These are phyloP conservation scores for Coleophoma eucalyptorum DNA, from an alignment of 2,329 filamentous ascomycete species.

Conservation along the genomic window DNA sequence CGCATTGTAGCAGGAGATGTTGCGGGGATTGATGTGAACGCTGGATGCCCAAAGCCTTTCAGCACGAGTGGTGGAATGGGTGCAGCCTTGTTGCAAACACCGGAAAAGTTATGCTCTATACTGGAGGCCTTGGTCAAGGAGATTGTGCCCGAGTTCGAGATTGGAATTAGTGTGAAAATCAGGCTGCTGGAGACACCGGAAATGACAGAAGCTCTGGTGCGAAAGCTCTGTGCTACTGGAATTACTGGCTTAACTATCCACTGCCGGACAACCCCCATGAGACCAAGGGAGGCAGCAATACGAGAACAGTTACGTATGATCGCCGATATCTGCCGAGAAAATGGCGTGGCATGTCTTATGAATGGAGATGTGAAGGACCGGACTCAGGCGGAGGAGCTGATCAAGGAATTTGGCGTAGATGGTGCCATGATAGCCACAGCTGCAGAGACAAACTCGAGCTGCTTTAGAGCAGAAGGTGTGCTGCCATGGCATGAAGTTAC, in stretches of 20 bases:
- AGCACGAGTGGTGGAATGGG: conserved; percentile 94
- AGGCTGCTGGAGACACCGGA: conserved; percentile 75
- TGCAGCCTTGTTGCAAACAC: conserved; percentile 80
- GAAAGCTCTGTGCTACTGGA: conserved; percentile 75
- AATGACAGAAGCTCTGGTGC: conserved; percentile 73
- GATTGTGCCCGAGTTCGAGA: conserved; percentile 72
- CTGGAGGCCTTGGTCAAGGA: conserved; percentile 77
- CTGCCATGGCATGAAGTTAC: conserved; percentile 75
- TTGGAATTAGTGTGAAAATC: conserved; percentile 97
- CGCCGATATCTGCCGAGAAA: conserved; percentile 71
- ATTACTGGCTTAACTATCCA: conserved; percentile 92
- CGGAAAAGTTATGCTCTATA: conserved; percentile 80
- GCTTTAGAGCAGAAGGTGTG: conserved; percentile 76
- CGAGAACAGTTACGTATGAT: conserved; percentile 84
- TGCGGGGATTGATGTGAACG: conserved; percentile 92
- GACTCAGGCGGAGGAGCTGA: conserved; percentile 67
- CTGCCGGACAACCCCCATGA: conserved; percentile 95
- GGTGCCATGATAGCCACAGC: conserved; percentile 96
- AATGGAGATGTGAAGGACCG: conserved; percentile 85
- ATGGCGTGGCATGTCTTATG: conserved; percentile 89
- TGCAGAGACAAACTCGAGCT: conserved; percentile 87
- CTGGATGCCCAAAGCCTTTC: conserved; percentile 97
- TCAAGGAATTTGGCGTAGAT: conserved; percentile 78
- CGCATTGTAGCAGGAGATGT: conserved; percentile 83
- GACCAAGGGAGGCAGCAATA: conserved; percentile 83